A percentile compares a stretch with the other conserved stretches of the same genome.
phyloP scores from a whole-genome alignment of 805 yeast species.

The Sugiyamaella mastotermitis region DNA sequence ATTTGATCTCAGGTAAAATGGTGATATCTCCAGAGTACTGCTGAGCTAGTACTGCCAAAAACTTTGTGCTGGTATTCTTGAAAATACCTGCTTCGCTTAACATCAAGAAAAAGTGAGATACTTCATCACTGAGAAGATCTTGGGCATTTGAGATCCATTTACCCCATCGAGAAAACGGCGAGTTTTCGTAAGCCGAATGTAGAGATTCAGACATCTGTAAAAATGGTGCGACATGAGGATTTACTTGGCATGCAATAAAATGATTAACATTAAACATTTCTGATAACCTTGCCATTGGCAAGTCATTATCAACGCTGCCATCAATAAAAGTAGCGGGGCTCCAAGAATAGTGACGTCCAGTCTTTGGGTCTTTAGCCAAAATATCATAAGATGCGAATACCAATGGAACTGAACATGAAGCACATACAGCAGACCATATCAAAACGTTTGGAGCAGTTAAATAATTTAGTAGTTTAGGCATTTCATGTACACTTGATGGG shows the following conservation, averaged over 20 bases:
- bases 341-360: slow-evolving; percentile 78
- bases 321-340: slow-evolving; percentile 78
- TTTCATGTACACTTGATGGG: slow-evolving; percentile 85
- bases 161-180: slow-evolving; percentile 6
- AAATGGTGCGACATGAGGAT: slow-evolving; percentile 91
- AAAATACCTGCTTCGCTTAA: slow-evolving; percentile 71
- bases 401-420: slow-evolving; percentile 92
- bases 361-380: slow-evolving; percentile 71
- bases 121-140: slow-evolving; percentile 59
- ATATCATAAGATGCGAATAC: slow-evolving; percentile 81
- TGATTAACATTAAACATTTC: slow-evolving; percentile 98
- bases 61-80: slow-evolving; percentile 63
- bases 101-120: slow-evolving; percentile 70
- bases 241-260: slow-evolving; percentile 95
- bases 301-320: slow-evolving; percentile 92
- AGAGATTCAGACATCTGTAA: slow-evolving; percentile 32
- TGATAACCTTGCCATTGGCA: slow-evolving; percentile 82
- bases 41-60: slow-evolving; percentile 74
- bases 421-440: slow-evolving; percentile 85
- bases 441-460: slow-evolving; percentile 91
- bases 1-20: slow-evolving; percentile 68
- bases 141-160: slow-evolving; percentile 32
- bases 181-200: not conserved
- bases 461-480: slow-evolving; percentile 81
- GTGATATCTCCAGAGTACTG: slow-evolving; percentile 92